Evolutionary conservation across 108 stramenopile genomes (phyloP), one percentile per base, ranked within the genome.

Genomic region (Skeletonema menzelii): DNA sequence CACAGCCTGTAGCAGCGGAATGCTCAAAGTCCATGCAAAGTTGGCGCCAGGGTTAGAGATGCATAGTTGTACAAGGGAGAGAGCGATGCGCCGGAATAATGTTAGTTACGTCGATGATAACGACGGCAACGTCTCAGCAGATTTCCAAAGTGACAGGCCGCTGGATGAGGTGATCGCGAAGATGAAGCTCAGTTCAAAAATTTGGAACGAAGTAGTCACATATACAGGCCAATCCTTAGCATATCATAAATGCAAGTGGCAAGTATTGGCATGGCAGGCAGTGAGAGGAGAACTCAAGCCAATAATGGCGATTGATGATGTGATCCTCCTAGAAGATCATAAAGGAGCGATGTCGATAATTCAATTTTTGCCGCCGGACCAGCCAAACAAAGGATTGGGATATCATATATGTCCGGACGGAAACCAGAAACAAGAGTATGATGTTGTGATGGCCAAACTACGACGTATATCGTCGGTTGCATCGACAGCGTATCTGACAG

Each of bases 91-190:
- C 0, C 17, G 56, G 1, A 7, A 28, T 3, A 65, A 44, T 44
- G 57, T 49, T 8, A 37, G 28, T 7, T 65, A 64, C 42, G 72
- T 64, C 11, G 72, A 73, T 20, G 72, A 73, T 27, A 63, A 42
- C 7, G 62, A 73, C 17, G 53, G 38, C 1, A 19, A 14, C 1
- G 27, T 56, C 0, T 44, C 31, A 53, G 28, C 15, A 5, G 40
- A n/a, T 3, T 17, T 19, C 13, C 0, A 58, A 15, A 13, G 17
- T 10, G 27, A 58, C 8, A 3, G 6, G 59, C 44, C 7, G 40
- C 8, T 27, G 1, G 26, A 15, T 32, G 5, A 8, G 4, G 10
- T 20, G 20, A 14, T 17, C 0, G 55, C 2, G 0, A 17, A 27
- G 7, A 8, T 32, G 20, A 10, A 17, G 3, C 2, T 8, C 32